These are phyloP conservation scores for Achaetomiella virescens DNA, from an alignment of 495 filamentous ascomycete genomes.

Conservation along the genomic window DNA sequence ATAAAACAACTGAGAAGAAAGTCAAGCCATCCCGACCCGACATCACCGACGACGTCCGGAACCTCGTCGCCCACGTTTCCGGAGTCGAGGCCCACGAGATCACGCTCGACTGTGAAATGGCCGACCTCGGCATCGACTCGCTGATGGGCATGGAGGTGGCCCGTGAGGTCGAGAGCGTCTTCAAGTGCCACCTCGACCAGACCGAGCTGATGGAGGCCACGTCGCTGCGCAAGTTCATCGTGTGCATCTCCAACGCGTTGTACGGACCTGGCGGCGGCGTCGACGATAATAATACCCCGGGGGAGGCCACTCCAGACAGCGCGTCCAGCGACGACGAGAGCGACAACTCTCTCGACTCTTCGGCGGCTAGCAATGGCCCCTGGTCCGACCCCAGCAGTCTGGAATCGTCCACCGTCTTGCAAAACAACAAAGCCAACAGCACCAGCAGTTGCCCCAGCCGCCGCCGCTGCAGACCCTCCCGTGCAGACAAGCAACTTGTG, in stretches of 20 bases:
- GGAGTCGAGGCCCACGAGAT: conserved; percentile 43
- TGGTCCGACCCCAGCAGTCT: too few relatives aligned
- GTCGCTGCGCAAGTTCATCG: conserved; percentile 15
- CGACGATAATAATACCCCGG: too few relatives aligned
- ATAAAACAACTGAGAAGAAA: conserved; percentile 12
- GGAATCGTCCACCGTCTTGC: too few relatives aligned
- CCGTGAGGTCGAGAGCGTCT: conserved; percentile 41
- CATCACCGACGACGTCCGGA: conserved; percentile 22
- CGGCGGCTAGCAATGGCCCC: too few relatives aligned
- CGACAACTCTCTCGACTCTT: too few relatives aligned
- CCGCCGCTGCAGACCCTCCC: too few relatives aligned
- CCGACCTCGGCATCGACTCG: conserved; percentile 51
- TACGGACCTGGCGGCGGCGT: neutral
- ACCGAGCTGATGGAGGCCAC: conserved; percentile 35
- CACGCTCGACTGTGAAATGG: conserved; percentile 30
- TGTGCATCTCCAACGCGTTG: neutral
- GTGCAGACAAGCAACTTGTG: too few relatives aligned
- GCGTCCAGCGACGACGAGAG: too few relatives aligned
- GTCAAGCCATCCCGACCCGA: conserved; percentile 8
- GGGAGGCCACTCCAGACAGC: too few relatives aligned
- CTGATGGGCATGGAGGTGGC: conserved; percentile 52
- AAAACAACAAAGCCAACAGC: too few relatives aligned
- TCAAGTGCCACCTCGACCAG: conserved; percentile 35
- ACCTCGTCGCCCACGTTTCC: conserved; percentile 33
- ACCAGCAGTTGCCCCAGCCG: too few relatives aligned